Evolutionary conservation across 2,329 filamentous ascomycete genomes (phyloP).

Genomic region (Diaporthe citri): DNA sequence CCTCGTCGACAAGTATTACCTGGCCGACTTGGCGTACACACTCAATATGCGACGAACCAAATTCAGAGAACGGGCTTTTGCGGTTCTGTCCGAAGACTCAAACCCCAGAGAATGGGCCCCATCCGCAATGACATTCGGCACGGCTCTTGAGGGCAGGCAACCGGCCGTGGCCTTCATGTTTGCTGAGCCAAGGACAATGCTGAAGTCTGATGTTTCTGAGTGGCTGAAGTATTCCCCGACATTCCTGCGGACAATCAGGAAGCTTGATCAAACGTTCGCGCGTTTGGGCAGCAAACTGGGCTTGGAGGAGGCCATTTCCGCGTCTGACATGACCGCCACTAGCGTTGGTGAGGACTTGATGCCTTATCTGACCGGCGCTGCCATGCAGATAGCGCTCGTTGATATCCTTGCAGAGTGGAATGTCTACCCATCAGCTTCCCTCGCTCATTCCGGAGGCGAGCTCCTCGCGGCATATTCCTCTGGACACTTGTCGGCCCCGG

Average conservation of each 20-base stretch:
- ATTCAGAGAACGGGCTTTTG: background rate
- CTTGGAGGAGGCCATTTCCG: background rate
- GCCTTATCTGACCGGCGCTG: background rate
- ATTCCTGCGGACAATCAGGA: background rate
- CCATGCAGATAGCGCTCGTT: background rate
- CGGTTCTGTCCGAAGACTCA: rapidly evolving
- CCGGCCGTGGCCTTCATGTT: background rate
- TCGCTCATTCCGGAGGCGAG: background rate
- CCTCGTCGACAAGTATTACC: background rate
- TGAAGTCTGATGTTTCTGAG: background rate
- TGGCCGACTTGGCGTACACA: background rate
- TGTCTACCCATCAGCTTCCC: background rate
- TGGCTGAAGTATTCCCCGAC: background rate
- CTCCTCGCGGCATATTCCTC: background rate
- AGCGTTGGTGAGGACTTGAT: background rate
- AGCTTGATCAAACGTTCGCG: background rate
- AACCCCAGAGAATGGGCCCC: background rate
- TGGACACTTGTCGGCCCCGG: background rate
- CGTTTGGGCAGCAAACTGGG: background rate
- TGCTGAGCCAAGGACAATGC: background rate
- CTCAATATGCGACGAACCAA: background rate
- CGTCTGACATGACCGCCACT: background rate
- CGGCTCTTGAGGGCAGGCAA: background rate
- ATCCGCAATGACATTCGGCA: background rate
- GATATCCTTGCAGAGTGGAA: background rate